These are phyloP conservation scores for Penicillium turbatum DNA, from an alignment of 495 filamentous ascomycete species.

Conservation along the genomic window DNA sequence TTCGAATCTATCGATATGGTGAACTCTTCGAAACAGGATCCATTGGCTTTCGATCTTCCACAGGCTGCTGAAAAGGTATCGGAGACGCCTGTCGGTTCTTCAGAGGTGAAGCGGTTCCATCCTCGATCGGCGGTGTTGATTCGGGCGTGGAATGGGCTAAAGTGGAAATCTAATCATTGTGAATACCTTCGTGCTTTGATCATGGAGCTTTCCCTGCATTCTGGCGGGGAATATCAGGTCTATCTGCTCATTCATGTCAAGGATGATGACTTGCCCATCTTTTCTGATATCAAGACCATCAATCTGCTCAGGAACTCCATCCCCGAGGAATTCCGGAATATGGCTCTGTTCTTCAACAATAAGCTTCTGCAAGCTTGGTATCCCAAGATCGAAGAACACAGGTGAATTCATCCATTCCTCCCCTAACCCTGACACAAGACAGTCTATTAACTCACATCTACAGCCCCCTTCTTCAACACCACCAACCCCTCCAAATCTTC, in stretches of 20 bases:
- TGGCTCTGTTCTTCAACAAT: conserved; percentile 64
- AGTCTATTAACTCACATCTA: not conserved
- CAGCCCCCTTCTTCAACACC: conserved; percentile 27
- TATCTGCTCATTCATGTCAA: conserved; percentile 73
- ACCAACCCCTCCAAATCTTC: conserved; percentile 47
- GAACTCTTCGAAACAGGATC: conserved; percentile 10
- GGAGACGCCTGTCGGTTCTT: not conserved
- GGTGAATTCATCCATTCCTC: conserved; percentile 1
- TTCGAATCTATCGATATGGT: conserved; percentile 27
- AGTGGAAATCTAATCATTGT: conserved; percentile 67
- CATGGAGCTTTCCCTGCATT: conserved; percentile 64
- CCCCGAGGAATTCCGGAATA: conserved; percentile 61
- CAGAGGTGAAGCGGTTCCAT: conserved; percentile 15
- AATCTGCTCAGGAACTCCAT: conserved; percentile 42
- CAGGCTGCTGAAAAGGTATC: conserved; percentile 6
- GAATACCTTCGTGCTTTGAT: conserved; percentile 69
- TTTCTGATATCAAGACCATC: conserved; percentile 52
- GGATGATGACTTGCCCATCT: conserved; percentile 47
- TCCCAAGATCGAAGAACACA: conserved; percentile 27
- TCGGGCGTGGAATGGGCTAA: conserved; percentile 61
- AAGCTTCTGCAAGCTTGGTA: conserved; percentile 29
- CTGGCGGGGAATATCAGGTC: conserved; percentile 74
- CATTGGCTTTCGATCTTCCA: conserved; percentile 19
- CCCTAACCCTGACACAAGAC: not conserved
- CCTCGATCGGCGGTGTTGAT: conserved; percentile 65